phyloP scores from a whole-genome alignment of 768 basidiomycete species.

The Hericium alpestre region DNA sequence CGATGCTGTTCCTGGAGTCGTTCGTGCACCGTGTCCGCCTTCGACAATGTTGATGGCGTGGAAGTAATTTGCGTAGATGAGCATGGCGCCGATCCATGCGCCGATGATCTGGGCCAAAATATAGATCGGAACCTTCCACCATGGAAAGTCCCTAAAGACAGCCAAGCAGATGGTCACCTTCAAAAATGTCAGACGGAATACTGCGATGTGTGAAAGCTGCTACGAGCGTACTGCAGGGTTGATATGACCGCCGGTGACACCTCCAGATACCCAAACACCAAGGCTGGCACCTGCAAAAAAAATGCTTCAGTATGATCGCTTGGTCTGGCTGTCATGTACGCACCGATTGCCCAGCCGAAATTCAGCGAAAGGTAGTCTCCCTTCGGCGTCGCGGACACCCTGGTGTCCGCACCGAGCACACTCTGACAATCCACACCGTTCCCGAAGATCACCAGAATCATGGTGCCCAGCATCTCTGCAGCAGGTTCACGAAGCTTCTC shows the following conservation, averaged over 20 bases:
- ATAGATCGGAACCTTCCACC: conserved; percentile 69
- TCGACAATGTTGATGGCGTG: conserved; percentile 59
- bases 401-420: not conserved
- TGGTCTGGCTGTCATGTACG: too few species aligned
- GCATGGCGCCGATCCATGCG: conserved; percentile 43
- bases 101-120: conserved; percentile 56
- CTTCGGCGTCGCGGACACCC: too few species aligned
- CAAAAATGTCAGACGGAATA: not conserved
- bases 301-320: not conserved
- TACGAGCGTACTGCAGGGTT: conserved; percentile 21
- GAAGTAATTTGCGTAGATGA: conserved; percentile 55
- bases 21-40: conserved; percentile 49
- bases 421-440: conserved; percentile 6
- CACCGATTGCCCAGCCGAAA: too few species aligned
- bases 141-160: conserved; percentile 63
- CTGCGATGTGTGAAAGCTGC: not conserved
- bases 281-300: conserved; percentile 1
- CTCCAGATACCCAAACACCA: conserved; percentile 33
- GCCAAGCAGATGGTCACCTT: conserved; percentile 67
- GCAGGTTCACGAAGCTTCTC: conserved; percentile 3
- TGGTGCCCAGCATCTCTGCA: conserved; percentile 1
- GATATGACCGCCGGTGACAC: conserved; percentile 60
- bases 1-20: conserved; percentile 39
- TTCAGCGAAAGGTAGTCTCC: too few species aligned
- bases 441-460: conserved; percentile 7